phyloP scores from a whole-genome alignment of 192 early-diverging fungal genomes.

The Diversispora eburnea region DNA sequence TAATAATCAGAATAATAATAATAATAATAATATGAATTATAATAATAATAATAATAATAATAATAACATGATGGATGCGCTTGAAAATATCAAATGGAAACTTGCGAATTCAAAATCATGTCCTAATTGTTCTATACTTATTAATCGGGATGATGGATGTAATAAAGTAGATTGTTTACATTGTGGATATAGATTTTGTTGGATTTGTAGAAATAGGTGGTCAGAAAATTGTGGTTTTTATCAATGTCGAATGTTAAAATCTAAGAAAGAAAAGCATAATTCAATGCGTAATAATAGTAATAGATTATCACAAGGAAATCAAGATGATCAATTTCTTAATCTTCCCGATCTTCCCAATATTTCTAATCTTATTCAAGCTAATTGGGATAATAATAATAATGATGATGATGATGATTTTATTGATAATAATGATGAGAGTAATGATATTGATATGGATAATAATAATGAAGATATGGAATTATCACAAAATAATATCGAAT shows the following conservation, averaged over 20 bases:
- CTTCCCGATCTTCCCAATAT: neutral
- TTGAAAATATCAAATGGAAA: slow-evolving; percentile 50
- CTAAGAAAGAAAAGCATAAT: neutral
- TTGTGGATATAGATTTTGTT: slow-evolving; percentile 66
- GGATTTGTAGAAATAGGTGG: slow-evolving; percentile 58
- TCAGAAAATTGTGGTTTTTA: slow-evolving; percentile 62
- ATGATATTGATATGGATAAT: neutral
- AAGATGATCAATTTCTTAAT: neutral
- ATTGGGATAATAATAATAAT: neutral
- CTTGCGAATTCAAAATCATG: slow-evolving; percentile 51
- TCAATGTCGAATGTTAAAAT: slow-evolving; percentile 39
- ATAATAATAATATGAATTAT: slow-evolving; percentile 20
- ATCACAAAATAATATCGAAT: neutral
- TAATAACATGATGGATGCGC: slow-evolving; percentile 32
- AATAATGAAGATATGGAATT: neutral
- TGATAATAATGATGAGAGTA: neutral
- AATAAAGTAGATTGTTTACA: slow-evolving; percentile 66
- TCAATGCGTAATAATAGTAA: no score
- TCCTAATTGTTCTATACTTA: slow-evolving; percentile 62
- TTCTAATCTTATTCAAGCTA: neutral
- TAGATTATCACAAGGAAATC: slow-evolving; percentile 1
- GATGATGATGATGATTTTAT: no score
- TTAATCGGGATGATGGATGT: slow-evolving; percentile 67
- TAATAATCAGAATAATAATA: neutral
- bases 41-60: neutral